A percentile compares a stretch with the other conserved stretches of the same genome.
Conservation (phyloP, 495 filamentous ascomycete genomes). For the Sabuloglossum arenarium region DNA sequence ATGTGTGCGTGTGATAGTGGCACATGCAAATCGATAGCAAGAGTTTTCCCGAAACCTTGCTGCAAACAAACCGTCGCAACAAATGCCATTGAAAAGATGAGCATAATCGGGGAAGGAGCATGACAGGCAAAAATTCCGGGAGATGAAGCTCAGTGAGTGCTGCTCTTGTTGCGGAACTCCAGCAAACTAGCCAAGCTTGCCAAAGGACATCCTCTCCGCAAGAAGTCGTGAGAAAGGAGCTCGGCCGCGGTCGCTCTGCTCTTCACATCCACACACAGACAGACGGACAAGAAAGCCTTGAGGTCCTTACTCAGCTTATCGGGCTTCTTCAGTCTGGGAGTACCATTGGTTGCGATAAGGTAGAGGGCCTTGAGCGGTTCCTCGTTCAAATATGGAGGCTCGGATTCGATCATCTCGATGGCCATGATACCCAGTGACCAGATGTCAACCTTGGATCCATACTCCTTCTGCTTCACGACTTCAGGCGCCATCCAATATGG, state of each 20-base stretch:
- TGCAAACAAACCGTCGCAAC: background rate
- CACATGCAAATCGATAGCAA: background rate
- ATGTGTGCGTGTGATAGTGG: background rate
- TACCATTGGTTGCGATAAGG: constrained; percentile 93
- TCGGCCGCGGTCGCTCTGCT: constrained; percentile 81
- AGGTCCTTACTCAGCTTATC: constrained; percentile 93
- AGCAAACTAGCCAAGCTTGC: constrained; percentile 69
- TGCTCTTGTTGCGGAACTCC: constrained; percentile 38
- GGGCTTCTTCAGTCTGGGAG: constrained; percentile 88
- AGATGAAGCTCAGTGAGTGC: constrained; percentile 6
- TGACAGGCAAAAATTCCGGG: background rate
- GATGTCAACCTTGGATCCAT: constrained; percentile 94
- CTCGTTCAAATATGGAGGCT: constrained; percentile 94
- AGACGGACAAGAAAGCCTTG: constrained; percentile 87
- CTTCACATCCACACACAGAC: constrained; percentile 89
- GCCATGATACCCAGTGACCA: constrained; percentile 99
- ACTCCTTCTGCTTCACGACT: constrained; percentile 98
- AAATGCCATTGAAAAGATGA: background rate
- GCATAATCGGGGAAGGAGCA: background rate
- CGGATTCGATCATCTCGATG: constrained; percentile 98
- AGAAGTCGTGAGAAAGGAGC: constrained; percentile 58
- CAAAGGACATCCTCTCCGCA: constrained; percentile 59
- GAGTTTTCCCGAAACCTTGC: background rate
- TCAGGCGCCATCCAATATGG: constrained; percentile 99
- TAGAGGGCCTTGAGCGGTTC: constrained; percentile 94